Base-by-base conservation (phyloP, 2,329 filamentous ascomycete species). In the Blastomyces silverae region DNA sequence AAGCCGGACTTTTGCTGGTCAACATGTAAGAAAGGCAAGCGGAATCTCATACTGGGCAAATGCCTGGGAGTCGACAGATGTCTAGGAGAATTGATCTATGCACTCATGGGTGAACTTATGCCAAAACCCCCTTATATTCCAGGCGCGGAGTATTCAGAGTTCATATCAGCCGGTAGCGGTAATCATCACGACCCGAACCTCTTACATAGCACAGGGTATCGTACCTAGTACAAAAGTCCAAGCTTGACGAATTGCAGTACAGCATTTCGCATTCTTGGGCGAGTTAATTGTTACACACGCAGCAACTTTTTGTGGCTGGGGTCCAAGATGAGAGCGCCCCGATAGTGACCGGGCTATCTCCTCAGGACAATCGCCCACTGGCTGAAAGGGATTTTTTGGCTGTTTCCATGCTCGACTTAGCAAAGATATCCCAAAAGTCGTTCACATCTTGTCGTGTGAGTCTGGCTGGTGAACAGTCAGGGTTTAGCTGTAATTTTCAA, bases 1-100 rank as follows among this genome's bases (percentile, higher is more conserved):
- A 83, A 83, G 2, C 77, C 75, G 6, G 80, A 82, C 61, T 75
- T 73, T 0, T 77, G 72, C 69, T 82, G 80, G 31, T 78, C 73
- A 50, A 83, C 79, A 62, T 74, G 75, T 57, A 82, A 71, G 64
- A 74, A 74, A 52, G 79, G 79, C 61, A 72, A 71, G 63, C 74
- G 69, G 63, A 80, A 73, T 50, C 66, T 71, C 70, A 73, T 71
- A 48, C 17, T 59, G 42, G n/a, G 25, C 31, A 58, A 13, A 6
- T 7, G 13, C 15, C 2, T 17, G 39, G 15, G 34, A 22, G 37
- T 13, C 1, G 34, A 25, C 7, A 17, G 37, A 25, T 34, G 31
- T 4, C 31, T 7, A 3, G 34, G 31, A 31, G 3, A 57, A 34
- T 2, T 10, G n/a, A n/a, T 34, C 7, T 34, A n/a, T 58, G 31